Base-by-base conservation (phyloP, 1,284 basidiomycete species). In the Entoloma clypeatum region DNA sequence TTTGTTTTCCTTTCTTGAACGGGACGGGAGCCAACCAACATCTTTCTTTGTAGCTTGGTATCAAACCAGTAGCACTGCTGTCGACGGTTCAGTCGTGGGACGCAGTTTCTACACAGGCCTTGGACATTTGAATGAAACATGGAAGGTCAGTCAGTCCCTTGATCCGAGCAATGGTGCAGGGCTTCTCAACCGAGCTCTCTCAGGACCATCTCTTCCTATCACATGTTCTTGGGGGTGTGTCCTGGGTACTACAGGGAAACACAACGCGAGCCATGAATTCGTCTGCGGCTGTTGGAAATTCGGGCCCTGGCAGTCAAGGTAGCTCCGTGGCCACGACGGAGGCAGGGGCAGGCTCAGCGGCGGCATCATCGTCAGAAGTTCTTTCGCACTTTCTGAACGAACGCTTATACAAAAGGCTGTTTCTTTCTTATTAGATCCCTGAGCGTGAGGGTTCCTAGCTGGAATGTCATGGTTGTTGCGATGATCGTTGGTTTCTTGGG, bases 21-120 rank as follows among this genome's bases (percentile, higher is more conserved):
- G 11, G 9, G 36, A 33, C n/a, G 19, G 50, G n/a, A 25, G 22
- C 11, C 17, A 30, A 7, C 7, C 9, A 14, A 17, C 36, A 25
- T 35, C 22, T 29, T 33, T 21, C 43, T 9, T 9, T 18, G n/a
- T 36, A 83, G 87, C 88, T 11, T 92, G 88, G 88, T 90, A 74
- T 60, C 86, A 89, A 55, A 78, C 83, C 46, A 72, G 69, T 7
- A 80, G 81, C 5, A 72, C 76, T 13, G 83, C 81, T 1, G 72
- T 72, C 4, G 59, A 73, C 45, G 59, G 57, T 16, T 18, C 27
- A 3, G 62, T 65, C 16, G 69, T 77, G 1, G 88, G 87, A n/a
- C 72, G 87, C 30, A 86, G 83, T 48, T 91, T 85, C 64, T 91
- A 87, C 61, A 90, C 88, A 0, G 79, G 79, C 44, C 68, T 91